Percentiles rank a stretch among this genome's conserved stretches.
phyloP scores from a whole-genome alignment of 1,284 basidiomycete genomes.

The Trichosporon asahii region DNA sequence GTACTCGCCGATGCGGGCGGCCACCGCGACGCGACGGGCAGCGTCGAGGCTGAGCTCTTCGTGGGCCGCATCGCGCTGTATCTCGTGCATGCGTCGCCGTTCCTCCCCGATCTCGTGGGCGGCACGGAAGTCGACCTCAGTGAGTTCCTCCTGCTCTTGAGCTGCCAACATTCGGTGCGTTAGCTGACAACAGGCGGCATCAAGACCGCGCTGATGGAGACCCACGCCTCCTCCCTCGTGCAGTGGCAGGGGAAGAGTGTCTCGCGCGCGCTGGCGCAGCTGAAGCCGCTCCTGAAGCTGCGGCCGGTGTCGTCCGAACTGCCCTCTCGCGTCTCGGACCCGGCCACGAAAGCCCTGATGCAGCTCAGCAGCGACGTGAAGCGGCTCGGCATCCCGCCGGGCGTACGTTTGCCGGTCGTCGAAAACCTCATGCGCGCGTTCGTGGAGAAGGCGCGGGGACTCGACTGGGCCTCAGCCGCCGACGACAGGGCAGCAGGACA shows the following conservation, averaged over 20 bases:
- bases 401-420: constrained; percentile 25
- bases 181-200: constrained; percentile 18
- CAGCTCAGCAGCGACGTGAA: constrained; percentile 35
- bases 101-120: constrained; percentile 34
- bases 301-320: constrained; percentile 14
- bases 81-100: constrained; percentile 32
- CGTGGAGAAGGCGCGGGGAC: constrained; percentile 20
- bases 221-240: constrained; percentile 34
- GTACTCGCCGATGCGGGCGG: constrained; percentile 32
- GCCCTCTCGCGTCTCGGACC: constrained; percentile 33
- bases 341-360: constrained; percentile 37
- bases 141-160: constrained; percentile 14
- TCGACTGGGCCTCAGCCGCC: constrained; percentile 35
- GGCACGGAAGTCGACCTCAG: constrained; percentile 22
- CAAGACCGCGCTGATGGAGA: constrained; percentile 24
- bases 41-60: constrained; percentile 43
- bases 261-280: constrained; percentile 22
- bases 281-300: constrained; percentile 21
- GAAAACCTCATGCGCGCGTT: constrained; percentile 30
- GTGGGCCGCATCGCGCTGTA: constrained; percentile 47
- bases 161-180: background rate
- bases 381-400: constrained; percentile 39
- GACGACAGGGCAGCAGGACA: constrained; percentile 30
- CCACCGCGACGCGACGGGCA: constrained; percentile 26
- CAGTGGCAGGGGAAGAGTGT: constrained; percentile 34